Evolutionary conservation across 2,329 filamentous ascomycete genomes (phyloP).

Genomic region (Exophiala dermatitidis): DNA sequence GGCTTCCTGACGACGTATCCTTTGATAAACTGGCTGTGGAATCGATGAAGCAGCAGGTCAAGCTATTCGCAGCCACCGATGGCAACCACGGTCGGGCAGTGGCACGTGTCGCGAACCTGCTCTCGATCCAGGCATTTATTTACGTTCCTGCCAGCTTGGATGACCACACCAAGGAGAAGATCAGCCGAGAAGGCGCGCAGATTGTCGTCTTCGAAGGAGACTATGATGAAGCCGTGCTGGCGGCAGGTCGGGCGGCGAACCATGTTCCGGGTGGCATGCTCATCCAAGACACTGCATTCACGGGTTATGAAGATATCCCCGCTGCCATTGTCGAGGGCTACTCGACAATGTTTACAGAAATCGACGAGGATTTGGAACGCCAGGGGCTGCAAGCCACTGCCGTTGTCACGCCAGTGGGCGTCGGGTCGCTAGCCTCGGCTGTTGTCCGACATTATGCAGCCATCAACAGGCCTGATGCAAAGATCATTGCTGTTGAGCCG

Average conservation of each 20-base stretch:
- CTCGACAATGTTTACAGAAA: constrained; percentile 62
- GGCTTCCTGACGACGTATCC: constrained; percentile 38
- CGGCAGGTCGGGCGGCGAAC: constrained; percentile 37
- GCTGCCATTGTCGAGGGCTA: constrained; percentile 74
- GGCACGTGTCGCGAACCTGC: constrained; percentile 57
- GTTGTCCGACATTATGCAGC: constrained; percentile 41
- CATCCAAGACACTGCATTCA: constrained; percentile 62
- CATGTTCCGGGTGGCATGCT: constrained; percentile 39
- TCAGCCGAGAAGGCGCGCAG: constrained; percentile 57
- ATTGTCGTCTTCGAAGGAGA: constrained; percentile 47
- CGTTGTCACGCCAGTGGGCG: constrained; percentile 61
- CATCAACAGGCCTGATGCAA: constrained; percentile 51
- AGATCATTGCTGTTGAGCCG: constrained; percentile 55
- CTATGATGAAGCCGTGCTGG: constrained; percentile 58
- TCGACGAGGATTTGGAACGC: constrained; percentile 53
- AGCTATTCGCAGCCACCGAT: constrained; percentile 60
- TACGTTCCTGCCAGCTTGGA: constrained; percentile 55
- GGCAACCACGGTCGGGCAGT: constrained; percentile 72
- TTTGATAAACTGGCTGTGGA: constrained; percentile 40
- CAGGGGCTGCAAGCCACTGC: constrained; percentile 39
- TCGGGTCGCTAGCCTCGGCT: constrained; percentile 65
- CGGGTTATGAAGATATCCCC: constrained; percentile 60
- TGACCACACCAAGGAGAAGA: constrained; percentile 46
- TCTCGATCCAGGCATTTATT: constrained; percentile 51
- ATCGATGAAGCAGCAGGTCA: constrained; percentile 32